Base-by-base conservation (phyloP, 2,329 filamentous ascomycete genomes). In the Exutisphaerella laricina region DNA sequence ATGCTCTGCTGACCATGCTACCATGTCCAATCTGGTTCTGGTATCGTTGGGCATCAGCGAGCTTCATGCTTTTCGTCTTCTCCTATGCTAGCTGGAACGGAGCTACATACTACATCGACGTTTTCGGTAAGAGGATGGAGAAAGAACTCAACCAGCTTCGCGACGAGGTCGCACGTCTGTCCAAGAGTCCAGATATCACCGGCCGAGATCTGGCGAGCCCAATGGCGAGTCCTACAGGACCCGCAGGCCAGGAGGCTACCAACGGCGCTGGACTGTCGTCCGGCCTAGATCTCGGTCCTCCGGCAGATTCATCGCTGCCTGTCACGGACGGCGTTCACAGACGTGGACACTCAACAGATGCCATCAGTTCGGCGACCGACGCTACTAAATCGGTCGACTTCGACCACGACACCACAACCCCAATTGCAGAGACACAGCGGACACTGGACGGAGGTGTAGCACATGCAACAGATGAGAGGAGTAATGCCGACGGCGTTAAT, bases 81-180 rank as follows among this genome's bases (percentile, higher is more conserved):
- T 74, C 80, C 31, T 96, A 89, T 88, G 94, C 87, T 56, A 84
- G 96, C 43, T 94, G 96, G 70, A 98, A 98, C 57, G 92, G 92
- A 22, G 88, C 92, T 13, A 97, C 89, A 0, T 98, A 85, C 66
- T 98, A 98, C 67, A 97, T 98, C 59, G 92, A 98, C 58, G 87
- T 97, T 1, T 98, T 97, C 63, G 92, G 94, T 41, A 94, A 86
- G 58, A 80, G 89, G 2, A 97, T 98, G 73, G 88, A 98, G 71
- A 95, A 90, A 61, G 92, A 98, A 65, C 74, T 98, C 9, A 89
- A 98, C 62, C 77, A 83, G 39, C 77, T 98, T 69, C 89, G 85
- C 67, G 79, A 79, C 42, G 92, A 98, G 60, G 88, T 98, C 6
- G 53, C 53, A 12, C 43, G 56, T 8, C 56, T 60, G 55, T 46